A percentile compares a stretch with the other conserved stretches of the same genome.
These are phyloP conservation scores for Xerocomellus amylosporus DNA, from an alignment of 768 basidiomycete genomes.

Conservation along the genomic window DNA sequence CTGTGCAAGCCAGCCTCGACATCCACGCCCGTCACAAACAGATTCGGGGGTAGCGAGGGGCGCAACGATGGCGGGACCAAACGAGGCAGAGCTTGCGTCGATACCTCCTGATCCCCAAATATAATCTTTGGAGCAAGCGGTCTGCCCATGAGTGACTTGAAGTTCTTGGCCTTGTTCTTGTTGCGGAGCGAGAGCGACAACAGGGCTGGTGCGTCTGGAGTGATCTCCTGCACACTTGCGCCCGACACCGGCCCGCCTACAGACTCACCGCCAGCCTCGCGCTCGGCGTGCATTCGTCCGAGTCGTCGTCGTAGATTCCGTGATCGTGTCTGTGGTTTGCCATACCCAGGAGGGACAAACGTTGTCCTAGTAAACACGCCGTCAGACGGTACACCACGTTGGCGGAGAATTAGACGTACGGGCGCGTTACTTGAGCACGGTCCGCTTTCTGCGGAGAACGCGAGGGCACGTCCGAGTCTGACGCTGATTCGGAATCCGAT, in stretches of 20 bases:
- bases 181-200: slow-evolving; percentile 55
- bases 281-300: slow-evolving; percentile 40
- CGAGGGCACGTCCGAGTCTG: slow-evolving; percentile 9
- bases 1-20: slow-evolving; percentile 48
- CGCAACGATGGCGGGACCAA: slow-evolving; percentile 67
- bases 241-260: slow-evolving; percentile 34
- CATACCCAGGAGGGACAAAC: slow-evolving; percentile 55
- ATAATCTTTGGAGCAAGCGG: slow-evolving; percentile 51
- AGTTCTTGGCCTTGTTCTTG: slow-evolving; percentile 74
- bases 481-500: slow-evolving; percentile 18
- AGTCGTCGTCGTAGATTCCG: slow-evolving; percentile 58
- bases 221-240: slow-evolving; percentile 3
- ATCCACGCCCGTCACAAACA: slow-evolving; percentile 72
- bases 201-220: slow-evolving; percentile 19
- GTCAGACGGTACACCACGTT: background rate
- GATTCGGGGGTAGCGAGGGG: slow-evolving; percentile 51
- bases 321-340: slow-evolving; percentile 54
- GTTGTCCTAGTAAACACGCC: slow-evolving; percentile 5
- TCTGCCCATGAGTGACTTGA: slow-evolving; percentile 49
- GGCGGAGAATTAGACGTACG: slow-evolving; percentile 3
- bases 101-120: slow-evolving; percentile 35
- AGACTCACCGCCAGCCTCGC: slow-evolving; percentile 10
- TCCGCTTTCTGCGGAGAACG: slow-evolving; percentile 5
- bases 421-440: slow-evolving; percentile 4
- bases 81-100: slow-evolving; percentile 24